phyloP scores from a whole-genome alignment of 2,329 filamentous ascomycete species.

The Paracoccidioides lutzii region DNA sequence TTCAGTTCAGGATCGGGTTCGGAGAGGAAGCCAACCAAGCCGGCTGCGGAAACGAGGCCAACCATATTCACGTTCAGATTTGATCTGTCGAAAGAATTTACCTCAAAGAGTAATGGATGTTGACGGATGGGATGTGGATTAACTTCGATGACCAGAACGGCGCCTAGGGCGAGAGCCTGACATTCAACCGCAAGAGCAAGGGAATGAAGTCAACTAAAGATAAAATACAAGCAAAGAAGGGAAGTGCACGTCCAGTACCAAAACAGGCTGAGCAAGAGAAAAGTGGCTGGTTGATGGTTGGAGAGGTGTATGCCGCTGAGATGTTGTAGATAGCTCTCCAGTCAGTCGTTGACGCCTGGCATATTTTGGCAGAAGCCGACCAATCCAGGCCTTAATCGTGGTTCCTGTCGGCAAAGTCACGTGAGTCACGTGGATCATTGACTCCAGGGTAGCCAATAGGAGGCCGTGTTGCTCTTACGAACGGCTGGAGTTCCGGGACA shows the following conservation, averaged over 20 bases:
- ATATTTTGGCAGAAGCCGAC: background rate
- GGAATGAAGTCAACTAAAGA: background rate
- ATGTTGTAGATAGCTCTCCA: background rate
- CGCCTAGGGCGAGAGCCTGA: no score
- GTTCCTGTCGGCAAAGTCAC: background rate
- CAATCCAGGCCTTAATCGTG: background rate
- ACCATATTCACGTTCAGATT: slow-evolving; percentile 50
- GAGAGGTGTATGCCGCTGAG: background rate
- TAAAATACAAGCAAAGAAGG: background rate
- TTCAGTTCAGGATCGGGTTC: slow-evolving; percentile 91
- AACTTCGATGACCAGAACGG: background rate
- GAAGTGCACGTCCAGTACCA: background rate
- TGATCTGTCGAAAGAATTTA: background rate
- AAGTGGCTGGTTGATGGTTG: background rate
- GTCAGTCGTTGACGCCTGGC: background rate
- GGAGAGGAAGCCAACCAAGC: slow-evolving; percentile 85
- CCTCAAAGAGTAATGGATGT: background rate
- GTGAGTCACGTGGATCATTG: background rate
- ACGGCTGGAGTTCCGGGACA: background rate
- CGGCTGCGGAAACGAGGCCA: slow-evolving; percentile 83
- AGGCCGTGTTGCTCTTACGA: no score
- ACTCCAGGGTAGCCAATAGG: background rate
- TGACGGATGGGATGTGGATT: background rate
- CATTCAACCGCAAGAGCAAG: background rate
- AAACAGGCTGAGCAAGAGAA: background rate